A percentile compares a stretch with the other conserved stretches of the same genome.
These are phyloP conservation scores for Yarrowia keelungensis DNA, from an alignment of 805 yeast species.

Conservation along the genomic window DNA sequence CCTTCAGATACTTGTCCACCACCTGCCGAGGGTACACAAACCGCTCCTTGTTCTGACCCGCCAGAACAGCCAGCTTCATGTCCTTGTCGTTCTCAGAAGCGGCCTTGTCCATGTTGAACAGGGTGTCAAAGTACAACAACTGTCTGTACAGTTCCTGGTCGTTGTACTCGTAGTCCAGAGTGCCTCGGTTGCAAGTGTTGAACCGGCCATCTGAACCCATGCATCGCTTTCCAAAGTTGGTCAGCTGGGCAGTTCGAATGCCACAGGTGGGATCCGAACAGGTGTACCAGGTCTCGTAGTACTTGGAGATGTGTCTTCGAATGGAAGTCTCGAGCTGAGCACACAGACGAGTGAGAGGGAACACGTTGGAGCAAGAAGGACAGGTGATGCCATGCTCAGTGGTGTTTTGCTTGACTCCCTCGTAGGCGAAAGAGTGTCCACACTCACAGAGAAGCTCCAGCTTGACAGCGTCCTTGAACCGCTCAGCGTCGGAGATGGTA, in stretches of 20 bases:
- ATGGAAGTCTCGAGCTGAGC: constrained; percentile 78
- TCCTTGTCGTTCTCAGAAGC: constrained; percentile 53
- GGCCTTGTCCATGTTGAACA: constrained; percentile 84
- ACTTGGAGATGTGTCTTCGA: constrained; percentile 70
- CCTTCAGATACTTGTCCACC: constrained; percentile 73
- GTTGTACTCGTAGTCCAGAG: constrained; percentile 75
- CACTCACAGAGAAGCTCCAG: constrained; percentile 69
- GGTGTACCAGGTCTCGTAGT: constrained; percentile 83
- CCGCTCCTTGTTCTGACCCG: constrained; percentile 75
- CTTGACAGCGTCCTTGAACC: constrained; percentile 71
- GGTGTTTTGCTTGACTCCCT: constrained; percentile 73
- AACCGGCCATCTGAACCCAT: constrained; percentile 68
- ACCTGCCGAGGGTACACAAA: constrained; percentile 64
- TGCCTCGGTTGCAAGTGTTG: constrained; percentile 72
- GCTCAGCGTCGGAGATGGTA: constrained; percentile 77
- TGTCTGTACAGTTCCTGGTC: constrained; percentile 88
- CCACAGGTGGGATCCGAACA: constrained; percentile 91
- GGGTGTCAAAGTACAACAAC: constrained; percentile 73
- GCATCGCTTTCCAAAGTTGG: constrained; percentile 89
- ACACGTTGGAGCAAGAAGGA: constrained; percentile 59
- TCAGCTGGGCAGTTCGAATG: constrained; percentile 77
- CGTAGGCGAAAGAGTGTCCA: constrained; percentile 65
- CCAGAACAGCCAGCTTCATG: constrained; percentile 54
- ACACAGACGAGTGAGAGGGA: constrained; percentile 64
- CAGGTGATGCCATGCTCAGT: constrained; percentile 74